A percentile compares a stretch with the other conserved stretches of the same genome.
phyloP scores from a whole-genome alignment of 208 protist genomes.

The Leishmania guyanensis region DNA sequence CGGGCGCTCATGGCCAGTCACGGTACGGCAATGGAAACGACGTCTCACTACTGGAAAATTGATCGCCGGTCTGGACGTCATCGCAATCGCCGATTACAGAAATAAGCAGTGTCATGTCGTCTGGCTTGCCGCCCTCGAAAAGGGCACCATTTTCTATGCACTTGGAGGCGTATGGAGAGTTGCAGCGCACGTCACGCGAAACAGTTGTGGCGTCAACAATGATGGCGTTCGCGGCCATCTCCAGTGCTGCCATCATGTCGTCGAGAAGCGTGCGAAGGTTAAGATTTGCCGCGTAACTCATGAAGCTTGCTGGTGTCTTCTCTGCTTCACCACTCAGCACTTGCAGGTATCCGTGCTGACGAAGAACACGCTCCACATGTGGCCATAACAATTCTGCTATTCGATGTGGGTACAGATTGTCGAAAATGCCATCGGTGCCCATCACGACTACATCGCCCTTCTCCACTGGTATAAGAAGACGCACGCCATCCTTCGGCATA shows the following conservation, averaged over 20 bases:
- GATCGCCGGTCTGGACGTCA: constrained; percentile 45
- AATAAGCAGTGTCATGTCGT: constrained; percentile 74
- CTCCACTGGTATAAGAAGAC: constrained; percentile 49
- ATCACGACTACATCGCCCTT: constrained; percentile 66
- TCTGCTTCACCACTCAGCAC: not conserved
- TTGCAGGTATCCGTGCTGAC: constrained; percentile 26
- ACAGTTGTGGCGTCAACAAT: constrained; percentile 38
- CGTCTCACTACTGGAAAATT: constrained; percentile 41
- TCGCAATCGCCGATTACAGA: constrained; percentile 62
- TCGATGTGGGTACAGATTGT: constrained; percentile 60
- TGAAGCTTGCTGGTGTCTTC: not conserved
- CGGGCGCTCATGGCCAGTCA: constrained; percentile 53
- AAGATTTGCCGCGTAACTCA: constrained; percentile 6
- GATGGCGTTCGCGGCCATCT: constrained; percentile 34
- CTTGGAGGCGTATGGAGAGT: constrained; percentile 68
- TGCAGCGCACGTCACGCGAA: constrained; percentile 47
- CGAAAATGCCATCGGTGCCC: constrained; percentile 75
- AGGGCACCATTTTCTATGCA: constrained; percentile 63
- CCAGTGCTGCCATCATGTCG: constrained; percentile 50
- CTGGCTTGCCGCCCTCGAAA: constrained; percentile 78
- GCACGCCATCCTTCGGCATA: constrained; percentile 42
- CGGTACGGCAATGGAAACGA: constrained; percentile 58
- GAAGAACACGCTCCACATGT: constrained; percentile 31
- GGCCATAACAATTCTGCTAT: constrained; percentile 53
- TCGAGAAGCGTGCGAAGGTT: constrained; percentile 40